phyloP scores from a whole-genome alignment of 805 yeast species.

The Wickerhamomyces silvicola region DNA sequence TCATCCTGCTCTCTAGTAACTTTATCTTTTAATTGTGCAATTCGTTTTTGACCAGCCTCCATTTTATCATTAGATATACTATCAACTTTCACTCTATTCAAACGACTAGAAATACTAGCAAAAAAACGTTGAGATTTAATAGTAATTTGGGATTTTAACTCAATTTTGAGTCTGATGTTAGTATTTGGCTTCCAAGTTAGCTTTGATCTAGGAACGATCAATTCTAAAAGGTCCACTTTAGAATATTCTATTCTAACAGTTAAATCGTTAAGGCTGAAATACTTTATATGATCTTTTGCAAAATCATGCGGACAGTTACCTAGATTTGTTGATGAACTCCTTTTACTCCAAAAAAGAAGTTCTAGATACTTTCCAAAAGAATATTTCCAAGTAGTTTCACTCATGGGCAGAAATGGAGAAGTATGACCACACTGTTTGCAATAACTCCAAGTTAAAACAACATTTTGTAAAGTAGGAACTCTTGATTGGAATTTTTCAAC shows the following conservation, averaged over 20 bases:
- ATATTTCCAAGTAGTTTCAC: slow-evolving; percentile 80
- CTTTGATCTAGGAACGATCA: slow-evolving; percentile 69
- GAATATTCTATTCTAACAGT: slow-evolving; percentile 78
- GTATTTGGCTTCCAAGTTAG: slow-evolving; percentile 66
- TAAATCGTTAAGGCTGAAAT: slow-evolving; percentile 73
- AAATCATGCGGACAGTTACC: slow-evolving; percentile 77
- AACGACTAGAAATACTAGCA: slow-evolving; percentile 60
- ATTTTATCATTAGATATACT: slow-evolving; percentile 64
- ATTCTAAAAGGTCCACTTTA: slow-evolving; percentile 67
- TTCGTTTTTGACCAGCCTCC: slow-evolving; percentile 56
- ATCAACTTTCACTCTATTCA: slow-evolving; percentile 70
- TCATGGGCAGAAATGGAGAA: slow-evolving; percentile 76
- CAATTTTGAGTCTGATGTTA: slow-evolving; percentile 62
- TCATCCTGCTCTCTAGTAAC: slow-evolving; percentile 44
- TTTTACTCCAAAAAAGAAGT: slow-evolving; percentile 68
- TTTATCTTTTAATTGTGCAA: slow-evolving; percentile 50
- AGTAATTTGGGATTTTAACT: slow-evolving; percentile 47
- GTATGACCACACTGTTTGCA: slow-evolving; percentile 74
- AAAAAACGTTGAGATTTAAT: slow-evolving; percentile 57
- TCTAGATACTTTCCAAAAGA: slow-evolving; percentile 94
- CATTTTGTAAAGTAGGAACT: slow-evolving; percentile 54
- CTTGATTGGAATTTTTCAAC: slow-evolving; percentile 56
- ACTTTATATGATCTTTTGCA: slow-evolving; percentile 74
- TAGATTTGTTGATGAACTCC: slow-evolving; percentile 46
- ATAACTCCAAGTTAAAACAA: slow-evolving; percentile 84